These are phyloP conservation scores for Keithomyces neogunnii DNA, from an alignment of 2,329 filamentous ascomycete species.

Conservation along the genomic window DNA sequence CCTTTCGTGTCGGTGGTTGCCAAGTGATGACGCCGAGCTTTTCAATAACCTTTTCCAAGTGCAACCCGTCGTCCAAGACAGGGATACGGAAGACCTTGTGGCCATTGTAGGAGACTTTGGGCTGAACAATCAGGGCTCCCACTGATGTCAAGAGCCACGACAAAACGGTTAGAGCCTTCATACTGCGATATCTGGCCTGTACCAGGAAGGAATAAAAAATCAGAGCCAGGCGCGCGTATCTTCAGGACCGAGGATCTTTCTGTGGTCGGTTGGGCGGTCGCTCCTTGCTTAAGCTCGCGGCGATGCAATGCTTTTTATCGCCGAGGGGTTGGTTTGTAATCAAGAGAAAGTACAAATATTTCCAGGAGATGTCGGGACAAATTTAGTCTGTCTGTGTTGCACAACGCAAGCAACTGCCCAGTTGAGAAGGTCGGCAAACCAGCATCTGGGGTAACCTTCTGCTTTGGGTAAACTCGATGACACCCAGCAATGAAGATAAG, in stretches of 20 bases:
- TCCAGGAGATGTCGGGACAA: too few species aligned
- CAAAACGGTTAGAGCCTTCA: background rate
- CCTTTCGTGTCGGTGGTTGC: slow-evolving; percentile 24
- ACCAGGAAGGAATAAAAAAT: background rate
- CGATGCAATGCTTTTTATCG: too few species aligned
- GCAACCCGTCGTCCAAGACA: slow-evolving; percentile 18
- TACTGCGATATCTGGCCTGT: background rate
- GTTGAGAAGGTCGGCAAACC: background rate
- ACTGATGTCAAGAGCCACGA: background rate
- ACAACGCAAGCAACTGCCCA: background rate
- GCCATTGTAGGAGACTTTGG: slow-evolving; percentile 29
- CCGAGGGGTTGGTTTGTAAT: too few species aligned
- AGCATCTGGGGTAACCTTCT: background rate
- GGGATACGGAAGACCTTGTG: slow-evolving; percentile 35
- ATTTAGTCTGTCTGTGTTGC: background rate
- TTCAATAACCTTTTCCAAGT: slow-evolving; percentile 23
- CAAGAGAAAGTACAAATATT: too few species aligned
- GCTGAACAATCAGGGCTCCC: background rate
- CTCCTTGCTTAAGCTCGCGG: too few species aligned
- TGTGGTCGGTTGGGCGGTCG: too few species aligned
- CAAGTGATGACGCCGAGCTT: slow-evolving; percentile 27
- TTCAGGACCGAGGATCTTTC: too few species aligned
- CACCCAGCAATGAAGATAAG: background rate
- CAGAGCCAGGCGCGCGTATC: too few species aligned
- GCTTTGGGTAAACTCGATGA: background rate